These are phyloP conservation scores for Syzygium jambos DNA, from an alignment of 345 rosid genomes.

Conservation along the genomic window DNA sequence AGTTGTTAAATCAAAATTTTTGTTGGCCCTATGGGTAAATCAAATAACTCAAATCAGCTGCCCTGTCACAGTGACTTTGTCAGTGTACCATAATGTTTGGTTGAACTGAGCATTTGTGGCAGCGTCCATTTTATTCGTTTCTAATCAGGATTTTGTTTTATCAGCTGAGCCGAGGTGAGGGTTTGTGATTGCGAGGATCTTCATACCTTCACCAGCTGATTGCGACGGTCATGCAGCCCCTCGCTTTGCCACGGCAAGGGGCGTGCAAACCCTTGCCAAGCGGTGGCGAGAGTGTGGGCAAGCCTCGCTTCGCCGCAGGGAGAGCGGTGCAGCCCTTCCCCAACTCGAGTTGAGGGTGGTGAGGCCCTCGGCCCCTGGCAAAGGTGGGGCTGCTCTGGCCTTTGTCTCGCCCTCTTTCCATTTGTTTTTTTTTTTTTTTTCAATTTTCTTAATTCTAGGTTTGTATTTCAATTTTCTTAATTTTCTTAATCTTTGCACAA, in stretches of 20 bases:
- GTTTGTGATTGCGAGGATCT: not conserved
- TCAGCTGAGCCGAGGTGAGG: not conserved
- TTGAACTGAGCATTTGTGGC: not conserved
- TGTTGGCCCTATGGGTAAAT: not conserved
- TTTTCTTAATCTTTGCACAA: not conserved
- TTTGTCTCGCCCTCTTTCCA: not conserved
- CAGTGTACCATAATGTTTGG: not conserved
- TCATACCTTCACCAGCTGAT: not conserved
- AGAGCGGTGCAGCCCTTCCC: not conserved
- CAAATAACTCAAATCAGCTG: not conserved
- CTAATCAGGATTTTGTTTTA: not conserved
- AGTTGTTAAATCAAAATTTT: not conserved
- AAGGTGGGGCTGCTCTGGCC: not conserved
- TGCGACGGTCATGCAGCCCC: not conserved
- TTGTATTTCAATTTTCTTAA: not conserved
- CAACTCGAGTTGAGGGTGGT: not conserved
- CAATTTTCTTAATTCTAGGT: not conserved
- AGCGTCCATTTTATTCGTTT: not conserved
- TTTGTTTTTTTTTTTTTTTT: not conserved
- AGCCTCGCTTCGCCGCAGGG: not conserved
- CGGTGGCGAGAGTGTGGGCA: not conserved
- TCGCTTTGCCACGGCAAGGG: not conserved
- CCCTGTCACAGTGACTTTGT: not conserved
- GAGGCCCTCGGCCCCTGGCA: not conserved
- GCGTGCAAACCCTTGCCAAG: not conserved